These are phyloP conservation scores for Cutaneotrichosporon sp. DNA, from an alignment of 1,284 basidiomycete species.

Conservation along the genomic window DNA sequence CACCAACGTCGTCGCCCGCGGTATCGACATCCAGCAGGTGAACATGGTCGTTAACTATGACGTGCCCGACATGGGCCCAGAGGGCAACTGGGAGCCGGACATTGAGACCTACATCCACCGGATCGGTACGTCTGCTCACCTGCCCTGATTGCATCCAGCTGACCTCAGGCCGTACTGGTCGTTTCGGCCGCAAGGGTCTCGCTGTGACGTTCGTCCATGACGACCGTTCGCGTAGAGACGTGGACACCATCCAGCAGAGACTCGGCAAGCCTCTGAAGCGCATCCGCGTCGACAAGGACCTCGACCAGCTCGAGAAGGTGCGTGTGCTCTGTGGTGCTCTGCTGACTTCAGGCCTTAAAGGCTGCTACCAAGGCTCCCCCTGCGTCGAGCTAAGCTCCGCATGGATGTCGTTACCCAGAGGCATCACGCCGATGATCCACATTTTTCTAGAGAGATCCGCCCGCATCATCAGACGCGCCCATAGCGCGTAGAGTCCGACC, in stretches of 20 bases:
- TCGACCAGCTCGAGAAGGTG: conserved; percentile 49
- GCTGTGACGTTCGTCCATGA: conserved; percentile 97
- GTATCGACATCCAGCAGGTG: conserved; percentile 98
- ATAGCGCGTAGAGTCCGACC: too few relatives aligned
- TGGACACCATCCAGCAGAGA: conserved; percentile 76
- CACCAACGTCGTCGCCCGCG: conserved; percentile 97
- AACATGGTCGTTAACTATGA: conserved; percentile 99
- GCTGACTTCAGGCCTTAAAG: conserved; percentile 31
- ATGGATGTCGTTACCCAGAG: too few relatives aligned
- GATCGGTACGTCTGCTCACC: conserved; percentile 68
- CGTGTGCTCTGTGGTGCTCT: background rate
- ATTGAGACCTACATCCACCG: conserved; percentile 98
- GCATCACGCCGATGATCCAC: too few relatives aligned
- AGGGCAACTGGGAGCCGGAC: conserved; percentile 63
- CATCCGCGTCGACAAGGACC: conserved; percentile 44
- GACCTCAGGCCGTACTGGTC: conserved; percentile 75
- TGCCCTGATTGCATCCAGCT: background rate
- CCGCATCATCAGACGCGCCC: too few relatives aligned
- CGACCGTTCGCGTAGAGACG: conserved; percentile 76
- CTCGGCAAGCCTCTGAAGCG: conserved; percentile 61
- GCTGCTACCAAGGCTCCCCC: conserved; percentile 30
- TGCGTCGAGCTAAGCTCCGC: conserved; percentile 2
- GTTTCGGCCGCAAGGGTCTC: conserved; percentile 91
- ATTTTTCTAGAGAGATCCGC: background rate
- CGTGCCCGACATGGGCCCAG: conserved; percentile 71